Conservation (phyloP, 179 eudicot species). For the Spergularia azorica region DNA sequence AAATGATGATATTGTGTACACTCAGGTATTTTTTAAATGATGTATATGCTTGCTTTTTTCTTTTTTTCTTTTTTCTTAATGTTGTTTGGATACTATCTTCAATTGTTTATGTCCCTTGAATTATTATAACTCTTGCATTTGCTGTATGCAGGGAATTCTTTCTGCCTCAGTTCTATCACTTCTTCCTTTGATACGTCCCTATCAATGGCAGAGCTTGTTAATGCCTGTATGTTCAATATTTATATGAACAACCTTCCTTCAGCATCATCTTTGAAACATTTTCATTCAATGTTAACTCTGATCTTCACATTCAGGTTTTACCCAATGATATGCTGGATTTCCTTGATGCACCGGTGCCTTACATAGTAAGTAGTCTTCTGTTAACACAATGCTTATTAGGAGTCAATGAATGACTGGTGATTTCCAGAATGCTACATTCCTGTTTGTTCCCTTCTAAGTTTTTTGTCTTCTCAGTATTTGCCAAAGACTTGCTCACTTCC, state of each 20-base stretch:
- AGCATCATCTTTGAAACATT: conserved; percentile 1
- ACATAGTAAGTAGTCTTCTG: conserved; percentile 60
- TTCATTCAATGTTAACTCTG: conserved; percentile 11
- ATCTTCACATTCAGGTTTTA: conserved; percentile 56
- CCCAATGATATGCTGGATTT: conserved; percentile 99
- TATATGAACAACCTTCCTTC: conserved; percentile 11
- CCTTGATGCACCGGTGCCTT: conserved; percentile 98
- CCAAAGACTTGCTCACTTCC: no score
- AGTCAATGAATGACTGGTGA: conserved; percentile 3
- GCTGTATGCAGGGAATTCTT: conserved; percentile 64
- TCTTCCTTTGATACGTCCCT: conserved; percentile 90
- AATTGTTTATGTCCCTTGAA: not conserved
- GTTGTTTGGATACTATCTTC: not conserved
- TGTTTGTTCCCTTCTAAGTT: not conserved
- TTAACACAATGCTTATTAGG: not conserved
- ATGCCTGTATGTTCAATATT: conserved; percentile 70
- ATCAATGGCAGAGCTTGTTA: conserved; percentile 94
- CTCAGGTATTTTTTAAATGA: no score
- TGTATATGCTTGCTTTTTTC: not conserved
- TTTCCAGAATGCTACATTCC: not conserved
- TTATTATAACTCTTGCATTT: conserved; percentile 12
- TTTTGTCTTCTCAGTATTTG: no score
- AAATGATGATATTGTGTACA: not conserved
- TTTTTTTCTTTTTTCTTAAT: not conserved
- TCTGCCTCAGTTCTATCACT: conserved; percentile 82